A percentile compares a stretch with the other conserved stretches of the same genome.
Evolutionary conservation across 116 monocot species (phyloP).

Genomic region (Dioscorea cayenensis): DNA sequence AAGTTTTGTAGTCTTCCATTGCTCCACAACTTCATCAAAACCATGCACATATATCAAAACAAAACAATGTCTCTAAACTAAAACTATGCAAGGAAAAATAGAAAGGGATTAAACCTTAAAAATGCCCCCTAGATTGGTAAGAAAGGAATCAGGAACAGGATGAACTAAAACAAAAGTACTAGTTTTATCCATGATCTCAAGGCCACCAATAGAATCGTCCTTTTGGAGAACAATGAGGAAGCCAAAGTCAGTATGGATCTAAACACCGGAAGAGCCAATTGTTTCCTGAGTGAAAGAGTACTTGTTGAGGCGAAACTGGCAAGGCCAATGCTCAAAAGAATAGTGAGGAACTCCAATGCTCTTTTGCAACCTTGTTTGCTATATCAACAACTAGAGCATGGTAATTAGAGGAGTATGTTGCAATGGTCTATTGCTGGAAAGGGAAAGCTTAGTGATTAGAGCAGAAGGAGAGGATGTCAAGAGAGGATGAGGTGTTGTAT

Average conservation of each 20-base stretch:
- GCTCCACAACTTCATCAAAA: constrained; percentile 45
- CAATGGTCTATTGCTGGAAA: constrained; percentile 25
- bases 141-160: constrained; percentile 39
- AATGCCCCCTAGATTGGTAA: constrained; percentile 57
- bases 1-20: constrained; percentile 55
- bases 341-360: constrained; percentile 31
- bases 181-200: constrained; percentile 40
- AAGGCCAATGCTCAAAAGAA: constrained; percentile 41
- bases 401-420: constrained; percentile 25
- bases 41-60: not conserved
- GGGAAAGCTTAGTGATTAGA: constrained; percentile 20
- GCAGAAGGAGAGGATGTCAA: constrained; percentile 55
- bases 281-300: constrained; percentile 42
- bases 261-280: constrained; percentile 43
- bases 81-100: no score
- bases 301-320: constrained; percentile 52
- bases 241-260: constrained; percentile 50
- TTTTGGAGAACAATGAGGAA: constrained; percentile 67
- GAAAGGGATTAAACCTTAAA: constrained; percentile 28
- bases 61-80: no score
- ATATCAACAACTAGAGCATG: constrained; percentile 28
- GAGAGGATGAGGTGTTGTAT: constrained; percentile 30
- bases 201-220: constrained; percentile 52
- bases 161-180: constrained; percentile 35
- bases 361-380: constrained; percentile 34